Conservation (phyloP, 495 filamentous ascomycete genomes). For the Aspergillus nanangensis region DNA sequence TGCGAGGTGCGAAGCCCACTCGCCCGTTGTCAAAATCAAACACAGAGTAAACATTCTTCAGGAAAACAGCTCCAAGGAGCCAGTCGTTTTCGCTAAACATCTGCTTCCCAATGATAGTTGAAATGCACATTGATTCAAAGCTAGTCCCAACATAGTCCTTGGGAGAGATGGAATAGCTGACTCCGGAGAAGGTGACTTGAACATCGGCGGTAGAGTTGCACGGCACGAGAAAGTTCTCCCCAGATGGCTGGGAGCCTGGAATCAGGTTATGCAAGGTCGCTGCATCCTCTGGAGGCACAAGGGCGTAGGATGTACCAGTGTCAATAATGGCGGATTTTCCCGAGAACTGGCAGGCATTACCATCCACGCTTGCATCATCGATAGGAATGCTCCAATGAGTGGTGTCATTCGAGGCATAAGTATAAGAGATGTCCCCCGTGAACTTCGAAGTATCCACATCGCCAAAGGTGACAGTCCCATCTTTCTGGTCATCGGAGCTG, state of each 20-base stretch:
- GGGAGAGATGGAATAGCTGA: conserved; percentile 58
- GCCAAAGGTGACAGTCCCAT: conserved; percentile 77
- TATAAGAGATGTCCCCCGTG: conserved; percentile 62
- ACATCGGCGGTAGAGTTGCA: conserved; percentile 57
- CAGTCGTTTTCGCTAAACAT: conserved; percentile 51
- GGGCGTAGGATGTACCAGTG: conserved; percentile 72
- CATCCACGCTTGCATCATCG: conserved; percentile 57
- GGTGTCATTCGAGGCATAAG: conserved; percentile 32
- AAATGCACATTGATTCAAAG: conserved; percentile 48
- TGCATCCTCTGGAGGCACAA: conserved; percentile 64
- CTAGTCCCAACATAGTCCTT: conserved; percentile 64
- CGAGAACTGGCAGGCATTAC: conserved; percentile 42
- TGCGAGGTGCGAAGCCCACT: conserved; percentile 34
- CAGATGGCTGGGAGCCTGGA: conserved; percentile 48
- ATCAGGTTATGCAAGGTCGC: conserved; percentile 59
- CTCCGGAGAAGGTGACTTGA: conserved; percentile 50
- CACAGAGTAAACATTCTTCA: conserved; percentile 87
- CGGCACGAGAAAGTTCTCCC: conserved; percentile 61
- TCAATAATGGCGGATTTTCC: conserved; percentile 66
- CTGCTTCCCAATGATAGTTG: conserved; percentile 54
- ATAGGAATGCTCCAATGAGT: conserved; percentile 64
- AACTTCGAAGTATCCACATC: conserved; percentile 60
- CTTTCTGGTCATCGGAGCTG: conserved; percentile 55
- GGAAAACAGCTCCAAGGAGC: conserved; percentile 77
- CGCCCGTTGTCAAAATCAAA: conserved; percentile 62